These are phyloP conservation scores for Eucalyptus albens DNA, from an alignment of 345 rosid genomes.

Conservation along the genomic window DNA sequence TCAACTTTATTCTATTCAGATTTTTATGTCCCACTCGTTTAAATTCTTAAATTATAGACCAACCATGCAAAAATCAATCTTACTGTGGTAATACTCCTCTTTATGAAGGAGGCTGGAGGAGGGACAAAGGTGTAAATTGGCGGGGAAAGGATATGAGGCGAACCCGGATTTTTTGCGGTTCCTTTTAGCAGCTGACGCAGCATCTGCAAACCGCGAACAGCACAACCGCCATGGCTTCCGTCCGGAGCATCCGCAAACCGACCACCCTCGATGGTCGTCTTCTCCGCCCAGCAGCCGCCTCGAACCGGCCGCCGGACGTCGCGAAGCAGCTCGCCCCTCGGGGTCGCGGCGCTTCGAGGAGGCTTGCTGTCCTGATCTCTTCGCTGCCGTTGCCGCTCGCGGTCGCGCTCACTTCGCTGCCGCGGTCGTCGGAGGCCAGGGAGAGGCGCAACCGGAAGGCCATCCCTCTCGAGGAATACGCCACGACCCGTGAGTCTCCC, in stretches of 20 bases:
- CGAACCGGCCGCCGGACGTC: not conserved
- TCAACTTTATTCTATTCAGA: not conserved
- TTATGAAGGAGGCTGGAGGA: too few relatives aligned
- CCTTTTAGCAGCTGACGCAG: too few relatives aligned
- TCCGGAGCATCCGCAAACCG: not conserved
- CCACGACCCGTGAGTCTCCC: conserved; percentile 38
- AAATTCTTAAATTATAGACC: not conserved
- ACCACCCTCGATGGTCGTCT: not conserved
- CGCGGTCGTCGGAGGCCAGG: conserved; percentile 47
- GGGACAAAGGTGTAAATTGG: too few relatives aligned
- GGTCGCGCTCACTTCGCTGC: conserved; percentile 21
- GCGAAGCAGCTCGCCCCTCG: not conserved
- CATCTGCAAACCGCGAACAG: too few relatives aligned
- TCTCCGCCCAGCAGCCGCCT: not conserved
- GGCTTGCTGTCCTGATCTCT: conserved; percentile 36
- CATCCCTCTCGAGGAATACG: conserved; percentile 61
- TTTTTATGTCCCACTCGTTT: not conserved
- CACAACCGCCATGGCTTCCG: too few relatives aligned
- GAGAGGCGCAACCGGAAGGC: conserved; percentile 71
- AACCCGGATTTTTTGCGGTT: too few relatives aligned
- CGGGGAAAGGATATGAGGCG: too few relatives aligned
- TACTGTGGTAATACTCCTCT: too few relatives aligned
- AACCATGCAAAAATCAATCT: too few relatives aligned
- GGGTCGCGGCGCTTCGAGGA: conserved; percentile 28
- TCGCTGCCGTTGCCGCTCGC: conserved; percentile 23